Percentiles rank a stretch among this genome's conserved stretches.
These are phyloP conservation scores for Monosporascus sp. DNA, from an alignment of 2,329 filamentous ascomycete species.

Conservation along the genomic window DNA sequence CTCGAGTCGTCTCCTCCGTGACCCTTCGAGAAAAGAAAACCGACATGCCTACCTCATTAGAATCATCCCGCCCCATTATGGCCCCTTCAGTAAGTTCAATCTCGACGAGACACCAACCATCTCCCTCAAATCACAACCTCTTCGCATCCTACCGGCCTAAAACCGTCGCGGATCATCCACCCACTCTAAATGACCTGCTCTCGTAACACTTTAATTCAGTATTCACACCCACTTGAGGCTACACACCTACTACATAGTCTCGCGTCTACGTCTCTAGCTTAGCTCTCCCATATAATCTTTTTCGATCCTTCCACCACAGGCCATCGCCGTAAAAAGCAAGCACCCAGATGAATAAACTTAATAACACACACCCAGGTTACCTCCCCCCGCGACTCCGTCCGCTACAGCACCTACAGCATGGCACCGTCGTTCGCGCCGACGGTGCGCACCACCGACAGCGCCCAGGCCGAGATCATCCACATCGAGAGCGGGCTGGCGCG, in stretches of 20 bases:
- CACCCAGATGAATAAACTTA: not conserved
- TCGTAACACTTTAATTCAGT: no score
- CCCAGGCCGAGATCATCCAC: conserved; percentile 54
- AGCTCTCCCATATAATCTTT: no score
- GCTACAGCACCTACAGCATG: conserved; percentile 56
- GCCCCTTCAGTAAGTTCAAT: conserved; percentile 51
- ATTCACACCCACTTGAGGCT: no score
- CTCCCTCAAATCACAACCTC: conserved; percentile 6
- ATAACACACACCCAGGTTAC: conserved; percentile 12
- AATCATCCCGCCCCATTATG: conserved; percentile 58
- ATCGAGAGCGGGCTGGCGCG: conserved; percentile 78
- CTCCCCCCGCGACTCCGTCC: conserved; percentile 47
- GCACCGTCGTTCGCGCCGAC: conserved; percentile 56
- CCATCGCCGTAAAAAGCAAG: not conserved
- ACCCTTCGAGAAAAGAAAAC: not conserved
- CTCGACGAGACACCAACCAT: not conserved
- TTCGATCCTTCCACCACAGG: not conserved
- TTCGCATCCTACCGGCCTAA: not conserved
- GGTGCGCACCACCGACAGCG: conserved; percentile 47
- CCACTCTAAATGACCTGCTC: no score
- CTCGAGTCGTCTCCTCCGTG: no score
- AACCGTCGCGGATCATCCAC: no score
- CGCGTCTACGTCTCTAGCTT: no score
- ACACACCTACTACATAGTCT: no score
- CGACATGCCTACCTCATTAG: conserved; percentile 52